Conservation (phyloP, 495 filamentous ascomycete genomes). For the Lasiosphaeria miniovina region DNA sequence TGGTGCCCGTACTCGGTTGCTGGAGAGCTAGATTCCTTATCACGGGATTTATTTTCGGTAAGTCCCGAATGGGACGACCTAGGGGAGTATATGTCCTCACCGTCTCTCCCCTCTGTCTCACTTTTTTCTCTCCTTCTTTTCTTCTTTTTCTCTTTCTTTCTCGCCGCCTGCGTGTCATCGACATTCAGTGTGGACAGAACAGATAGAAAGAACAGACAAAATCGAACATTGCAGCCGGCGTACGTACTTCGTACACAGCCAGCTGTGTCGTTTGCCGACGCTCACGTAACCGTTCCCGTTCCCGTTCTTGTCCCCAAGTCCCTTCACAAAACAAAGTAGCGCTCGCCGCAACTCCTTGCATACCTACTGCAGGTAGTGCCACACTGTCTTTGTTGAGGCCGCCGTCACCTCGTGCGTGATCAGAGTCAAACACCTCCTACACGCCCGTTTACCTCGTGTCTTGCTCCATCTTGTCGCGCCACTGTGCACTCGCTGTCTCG, state of each 20-base stretch:
- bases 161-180: background rate
- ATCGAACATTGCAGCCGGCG: background rate
- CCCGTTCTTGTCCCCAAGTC: background rate
- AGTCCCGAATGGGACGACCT: background rate
- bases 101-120: background rate
- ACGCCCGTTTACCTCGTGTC: too few relatives aligned
- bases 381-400: too few relatives aligned
- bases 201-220: background rate
- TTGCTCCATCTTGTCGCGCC: too few relatives aligned
- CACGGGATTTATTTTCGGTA: conserved; percentile 1
- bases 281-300: background rate
- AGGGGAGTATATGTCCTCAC: background rate
- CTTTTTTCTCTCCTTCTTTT: background rate
- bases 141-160: background rate
- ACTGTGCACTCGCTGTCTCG: too few relatives aligned
- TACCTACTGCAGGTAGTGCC: too few relatives aligned
- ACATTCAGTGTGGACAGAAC: background rate
- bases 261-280: background rate
- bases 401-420: too few relatives aligned
- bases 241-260: background rate
- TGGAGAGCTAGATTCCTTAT: background rate
- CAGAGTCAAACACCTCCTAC: too few relatives aligned
- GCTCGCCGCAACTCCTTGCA: background rate
- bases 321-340: background rate
- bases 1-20: too few relatives aligned